A percentile compares a stretch with the other conserved stretches of the same genome.
Conservation (phyloP, 2,329 filamentous ascomycete genomes). For the Tolypocladium amazonense region DNA sequence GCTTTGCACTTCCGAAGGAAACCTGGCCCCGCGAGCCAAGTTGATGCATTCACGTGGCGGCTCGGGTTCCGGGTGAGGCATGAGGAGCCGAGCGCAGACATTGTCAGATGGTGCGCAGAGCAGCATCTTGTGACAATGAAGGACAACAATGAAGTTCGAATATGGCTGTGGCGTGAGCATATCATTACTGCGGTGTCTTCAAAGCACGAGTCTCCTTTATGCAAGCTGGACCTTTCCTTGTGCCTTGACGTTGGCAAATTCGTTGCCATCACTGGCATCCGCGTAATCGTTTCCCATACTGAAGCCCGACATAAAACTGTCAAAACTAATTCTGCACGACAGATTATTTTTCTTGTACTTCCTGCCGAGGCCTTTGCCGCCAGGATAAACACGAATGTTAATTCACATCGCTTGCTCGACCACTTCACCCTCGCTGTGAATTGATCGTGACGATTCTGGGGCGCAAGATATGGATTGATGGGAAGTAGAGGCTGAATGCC, state of each 20-base stretch:
- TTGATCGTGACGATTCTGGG: neutral
- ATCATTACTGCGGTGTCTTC: neutral
- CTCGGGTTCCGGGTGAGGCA: neutral
- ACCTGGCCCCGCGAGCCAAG: neutral
- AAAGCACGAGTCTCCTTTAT: neutral
- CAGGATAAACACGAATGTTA: neutral
- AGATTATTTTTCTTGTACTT: neutral
- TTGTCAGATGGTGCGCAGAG: neutral
- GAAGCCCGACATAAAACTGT: neutral
- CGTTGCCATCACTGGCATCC: neutral
- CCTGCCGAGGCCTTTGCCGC: neutral
- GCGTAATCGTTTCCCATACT: neutral
- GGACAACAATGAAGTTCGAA: neutral
- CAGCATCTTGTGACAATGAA: neutral
- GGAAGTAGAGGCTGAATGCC: neutral
- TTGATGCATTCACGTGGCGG: neutral
- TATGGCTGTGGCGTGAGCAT: neutral
- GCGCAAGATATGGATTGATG: neutral
- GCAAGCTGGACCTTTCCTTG: neutral
- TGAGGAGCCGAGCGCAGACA: neutral
- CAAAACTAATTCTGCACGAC: neutral
- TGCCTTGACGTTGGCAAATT: neutral
- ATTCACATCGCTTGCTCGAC: no score
- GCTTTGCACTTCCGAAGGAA: neutral
- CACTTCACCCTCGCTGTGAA: no score